phyloP scores from a whole-genome alignment of 352 stramenopile genomes.

The Phytophthora podocarpi region DNA sequence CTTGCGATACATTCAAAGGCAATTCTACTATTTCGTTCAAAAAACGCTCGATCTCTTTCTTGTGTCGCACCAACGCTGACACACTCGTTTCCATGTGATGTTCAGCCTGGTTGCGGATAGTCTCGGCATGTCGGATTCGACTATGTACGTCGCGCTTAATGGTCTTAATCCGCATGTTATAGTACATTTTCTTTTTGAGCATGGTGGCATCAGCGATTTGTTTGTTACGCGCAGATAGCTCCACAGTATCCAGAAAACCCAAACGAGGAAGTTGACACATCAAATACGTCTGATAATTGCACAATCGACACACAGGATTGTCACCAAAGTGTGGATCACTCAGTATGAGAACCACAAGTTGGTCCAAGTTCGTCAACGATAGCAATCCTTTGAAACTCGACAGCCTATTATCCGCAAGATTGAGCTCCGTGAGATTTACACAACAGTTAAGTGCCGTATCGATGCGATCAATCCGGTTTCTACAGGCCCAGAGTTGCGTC shows the following conservation, averaged over 20 bases:
- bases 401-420: conserved; percentile 85
- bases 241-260: conserved; percentile 70
- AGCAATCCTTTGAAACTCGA: conserved; percentile 89
- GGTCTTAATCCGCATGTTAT: conserved; percentile 93
- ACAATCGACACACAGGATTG: conserved; percentile 91
- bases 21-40: no score
- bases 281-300: conserved; percentile 93
- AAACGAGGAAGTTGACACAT: conserved; percentile 86
- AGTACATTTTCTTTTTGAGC: conserved; percentile 96
- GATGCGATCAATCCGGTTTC: conserved; percentile 77
- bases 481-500: conserved; percentile 71
- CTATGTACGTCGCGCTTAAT: conserved; percentile 85
- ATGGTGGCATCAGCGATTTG: conserved; percentile 91
- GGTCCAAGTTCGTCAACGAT: conserved; percentile 70
- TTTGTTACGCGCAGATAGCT: conserved; percentile 82
- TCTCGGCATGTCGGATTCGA: conserved; percentile 52
- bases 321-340: conserved; percentile 90
- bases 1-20: conserved; percentile 5
- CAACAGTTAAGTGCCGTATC: conserved; percentile 66
- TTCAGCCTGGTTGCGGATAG: conserved; percentile 48
- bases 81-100: conserved; percentile 61
- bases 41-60: conserved; percentile 74
- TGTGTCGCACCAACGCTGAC: conserved; percentile 44
- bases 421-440: conserved; percentile 73
- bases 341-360: conserved; percentile 67